Percentiles rank a stretch among this genome's conserved stretches.
phyloP scores from a whole-genome alignment of 305 asterid genomes.

The Coffea humblotiana region DNA sequence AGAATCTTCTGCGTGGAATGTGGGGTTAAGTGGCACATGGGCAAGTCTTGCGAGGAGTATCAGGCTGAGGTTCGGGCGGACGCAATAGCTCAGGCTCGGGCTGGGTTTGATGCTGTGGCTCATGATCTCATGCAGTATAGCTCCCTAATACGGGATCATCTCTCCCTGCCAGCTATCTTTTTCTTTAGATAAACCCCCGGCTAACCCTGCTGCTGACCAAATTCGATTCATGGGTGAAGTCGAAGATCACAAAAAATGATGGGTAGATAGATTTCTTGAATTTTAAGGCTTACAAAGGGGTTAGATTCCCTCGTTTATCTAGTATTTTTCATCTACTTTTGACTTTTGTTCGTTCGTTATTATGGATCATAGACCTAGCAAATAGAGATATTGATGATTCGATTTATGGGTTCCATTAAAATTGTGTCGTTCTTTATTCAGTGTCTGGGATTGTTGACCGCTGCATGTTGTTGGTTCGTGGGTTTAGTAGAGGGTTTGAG shows the following conservation, averaged over 20 bases:
- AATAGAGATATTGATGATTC: no score
- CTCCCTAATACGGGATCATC: not conserved
- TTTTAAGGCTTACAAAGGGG: no score
- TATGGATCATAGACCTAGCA: not conserved
- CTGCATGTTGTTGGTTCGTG: not conserved
- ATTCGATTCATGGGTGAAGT: not conserved
- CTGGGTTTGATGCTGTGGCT: not conserved
- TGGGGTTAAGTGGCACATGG: conserved; percentile 20
- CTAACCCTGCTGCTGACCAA: not conserved
- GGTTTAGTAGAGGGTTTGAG: not conserved
- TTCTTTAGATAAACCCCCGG: not conserved
- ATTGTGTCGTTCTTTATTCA: not conserved
- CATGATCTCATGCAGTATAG: not conserved
- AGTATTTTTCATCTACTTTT: not conserved
- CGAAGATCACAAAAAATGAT: no score
- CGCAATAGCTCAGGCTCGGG: not conserved
- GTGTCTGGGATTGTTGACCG: not conserved
- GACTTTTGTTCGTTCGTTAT: no score
- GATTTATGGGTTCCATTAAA: not conserved
- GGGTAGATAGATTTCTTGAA: not conserved
- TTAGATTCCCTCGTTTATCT: not conserved
- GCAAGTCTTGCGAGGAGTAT: conserved; percentile 3
- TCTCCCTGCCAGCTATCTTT: not conserved
- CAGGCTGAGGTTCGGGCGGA: not conserved
- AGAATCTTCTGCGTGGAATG: conserved; percentile 20